A percentile compares a stretch with the other conserved stretches of the same genome.
phyloP scores from a whole-genome alignment of 345 rosid species.

The Syzygium aqueum region DNA sequence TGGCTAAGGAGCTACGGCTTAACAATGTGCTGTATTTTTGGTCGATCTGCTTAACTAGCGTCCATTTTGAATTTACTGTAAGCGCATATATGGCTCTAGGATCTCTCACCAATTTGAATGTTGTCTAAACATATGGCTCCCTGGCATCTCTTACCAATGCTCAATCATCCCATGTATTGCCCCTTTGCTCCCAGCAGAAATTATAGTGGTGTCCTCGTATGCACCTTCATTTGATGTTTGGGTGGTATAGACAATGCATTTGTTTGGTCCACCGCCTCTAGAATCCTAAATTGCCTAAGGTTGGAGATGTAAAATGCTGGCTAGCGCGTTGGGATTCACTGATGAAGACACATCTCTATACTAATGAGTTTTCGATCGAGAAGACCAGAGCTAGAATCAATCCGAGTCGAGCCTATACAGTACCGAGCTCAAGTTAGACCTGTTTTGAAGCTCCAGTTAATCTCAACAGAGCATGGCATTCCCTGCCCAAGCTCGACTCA shows the following conservation, averaged over 20 bases:
- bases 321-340: not conserved
- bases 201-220: not conserved
- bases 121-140: not conserved
- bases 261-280: not conserved
- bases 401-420: not conserved
- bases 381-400: not conserved
- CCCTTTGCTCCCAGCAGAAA: not conserved
- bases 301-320: not conserved
- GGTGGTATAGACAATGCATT: not conserved
- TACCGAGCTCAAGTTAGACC: not conserved
- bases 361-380: not conserved
- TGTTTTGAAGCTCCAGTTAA: not conserved
- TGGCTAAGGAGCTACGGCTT: not conserved
- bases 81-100: not conserved
- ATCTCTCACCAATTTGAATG: not conserved
- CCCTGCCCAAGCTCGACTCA: not conserved
- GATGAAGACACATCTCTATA: not conserved
- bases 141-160: not conserved
- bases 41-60: not conserved
- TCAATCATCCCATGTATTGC: not conserved
- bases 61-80: not conserved
- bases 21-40: not conserved
- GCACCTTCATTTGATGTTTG: not conserved
- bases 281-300: not conserved
- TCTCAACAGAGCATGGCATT: not conserved